Evolutionary conservation across 2,329 filamentous ascomycete genomes (phyloP), one percentile per base, ranked within the genome.

Genomic region (Didymella pomorum): DNA sequence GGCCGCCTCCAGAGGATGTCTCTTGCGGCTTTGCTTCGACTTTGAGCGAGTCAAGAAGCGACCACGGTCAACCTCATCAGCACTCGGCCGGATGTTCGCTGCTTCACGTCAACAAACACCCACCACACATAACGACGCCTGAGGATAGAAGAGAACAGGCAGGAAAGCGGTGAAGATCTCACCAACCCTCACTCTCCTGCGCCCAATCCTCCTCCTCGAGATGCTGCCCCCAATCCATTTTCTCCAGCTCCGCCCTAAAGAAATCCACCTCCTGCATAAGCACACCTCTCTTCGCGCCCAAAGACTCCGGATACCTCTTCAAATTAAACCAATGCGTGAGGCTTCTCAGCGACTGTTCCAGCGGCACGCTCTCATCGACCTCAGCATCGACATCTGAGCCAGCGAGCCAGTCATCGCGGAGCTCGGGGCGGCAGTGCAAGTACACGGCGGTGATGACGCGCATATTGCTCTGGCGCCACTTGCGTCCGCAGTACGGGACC

Each of bases 391-490:
- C 88, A 73, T 97, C 93, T 60, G 89, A 90, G 5, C 94, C 94
- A 0, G 91, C 88, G 1, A 98, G 84, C 94, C 95, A 98, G 78
- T 97, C 95, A 72, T 99, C 95, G 28, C 94, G 86, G 44, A 99
- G 83, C 76, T 98, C 94, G 0, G 94, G 94, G 8, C 93, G 86
- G 72, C 94, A 97, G 79, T 97, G 92, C 47, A 99, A 83, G 77
- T 97, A 99, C 1, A 99, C 92, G 3, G 93, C 93, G 0, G 95
- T 99, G 73, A 99, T 99, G 71, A 98, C 93, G 54, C 94, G 91
- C 95, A 99, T 99, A 78, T 99, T 98, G 68, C 88, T 89, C 80
- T 98, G 95, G 14, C 95, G 89, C 95, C 95, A 99, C 80, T 99
- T 99, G 42, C 95, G 89, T 21, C 95, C 94, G 77, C 94, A 98